Conservation (phyloP, 1,284 basidiomycete genomes). For the Tilletia horrida region DNA sequence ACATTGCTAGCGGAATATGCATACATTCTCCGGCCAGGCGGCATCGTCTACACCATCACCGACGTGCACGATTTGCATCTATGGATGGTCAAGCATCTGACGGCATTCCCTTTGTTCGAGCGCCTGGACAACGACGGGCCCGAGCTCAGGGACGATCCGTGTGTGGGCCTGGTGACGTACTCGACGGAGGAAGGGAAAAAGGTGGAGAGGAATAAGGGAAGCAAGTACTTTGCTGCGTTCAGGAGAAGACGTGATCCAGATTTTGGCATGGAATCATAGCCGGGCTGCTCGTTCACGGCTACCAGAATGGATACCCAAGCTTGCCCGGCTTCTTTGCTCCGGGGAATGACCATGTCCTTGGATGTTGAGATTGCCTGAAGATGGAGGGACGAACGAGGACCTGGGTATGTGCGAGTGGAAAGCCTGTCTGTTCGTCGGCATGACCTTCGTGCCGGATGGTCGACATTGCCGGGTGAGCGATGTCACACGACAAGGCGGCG, state of each 20-base stretch:
- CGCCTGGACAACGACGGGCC: constrained; percentile 67
- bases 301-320: background rate
- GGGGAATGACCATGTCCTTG: background rate
- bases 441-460: background rate
- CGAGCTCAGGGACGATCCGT: constrained; percentile 59
- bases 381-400: background rate
- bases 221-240: constrained; percentile 85
- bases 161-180: constrained; percentile 45
- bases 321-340: too few relatives aligned
- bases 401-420: too few relatives aligned
- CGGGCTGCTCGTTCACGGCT: background rate
- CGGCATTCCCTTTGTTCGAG: constrained; percentile 81
- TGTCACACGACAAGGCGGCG: background rate
- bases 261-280: constrained; percentile 27
- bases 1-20: constrained; percentile 89
- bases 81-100: constrained; percentile 91
- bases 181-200: constrained; percentile 90
- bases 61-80: constrained; percentile 90
- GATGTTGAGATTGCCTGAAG: background rate
- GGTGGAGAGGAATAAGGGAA: constrained; percentile 83
- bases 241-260: constrained; percentile 53
- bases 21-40: constrained; percentile 82
- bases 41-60: constrained; percentile 95
- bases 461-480: background rate
- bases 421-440: background rate